A percentile compares a stretch with the other conserved stretches of the same genome.
Conservation (phyloP, 345 rosid species). For the Reutealis trisperma region DNA sequence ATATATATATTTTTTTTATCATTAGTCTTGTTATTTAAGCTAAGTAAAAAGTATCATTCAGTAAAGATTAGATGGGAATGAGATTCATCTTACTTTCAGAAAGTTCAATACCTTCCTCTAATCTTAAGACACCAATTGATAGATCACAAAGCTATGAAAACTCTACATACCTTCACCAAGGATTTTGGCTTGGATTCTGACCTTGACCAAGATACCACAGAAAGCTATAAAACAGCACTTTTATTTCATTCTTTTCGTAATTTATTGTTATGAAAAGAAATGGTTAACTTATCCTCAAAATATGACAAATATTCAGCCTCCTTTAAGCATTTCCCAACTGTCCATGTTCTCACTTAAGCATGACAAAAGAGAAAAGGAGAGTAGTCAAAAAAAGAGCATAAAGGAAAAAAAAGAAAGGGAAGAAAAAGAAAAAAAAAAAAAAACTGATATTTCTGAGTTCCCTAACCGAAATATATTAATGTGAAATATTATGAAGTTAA, state of each 20-base stretch:
- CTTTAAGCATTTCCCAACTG: conserved; percentile 15
- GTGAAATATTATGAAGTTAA: too few relatives aligned
- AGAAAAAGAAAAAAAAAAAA: background rate
- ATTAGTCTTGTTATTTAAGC: too few relatives aligned
- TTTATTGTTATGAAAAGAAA: too few relatives aligned
- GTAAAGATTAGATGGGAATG: background rate
- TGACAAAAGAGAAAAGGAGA: conserved; percentile 6
- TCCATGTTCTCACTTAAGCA: conserved; percentile 1
- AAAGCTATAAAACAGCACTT: conserved; percentile 2
- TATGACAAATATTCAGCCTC: background rate
- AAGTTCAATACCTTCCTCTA: conserved; percentile 33
- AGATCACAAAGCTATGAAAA: too few relatives aligned
- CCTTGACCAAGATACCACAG: conserved; percentile 1
- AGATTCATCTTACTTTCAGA: conserved; percentile 10
- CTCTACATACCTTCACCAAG: background rate
- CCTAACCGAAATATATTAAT: too few relatives aligned
- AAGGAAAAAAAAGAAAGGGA: background rate
- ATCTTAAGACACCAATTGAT: conserved; percentile 16
- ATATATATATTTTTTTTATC: too few relatives aligned
- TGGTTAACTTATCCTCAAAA: background rate
- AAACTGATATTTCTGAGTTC: too few relatives aligned
- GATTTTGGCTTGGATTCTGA: background rate
- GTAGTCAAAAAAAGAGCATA: conserved; percentile 4
- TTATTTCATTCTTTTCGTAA: background rate
- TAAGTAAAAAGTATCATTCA: too few relatives aligned